Conservation (phyloP, 2,329 filamentous ascomycete species). For the Botrytis hyacinthi region DNA sequence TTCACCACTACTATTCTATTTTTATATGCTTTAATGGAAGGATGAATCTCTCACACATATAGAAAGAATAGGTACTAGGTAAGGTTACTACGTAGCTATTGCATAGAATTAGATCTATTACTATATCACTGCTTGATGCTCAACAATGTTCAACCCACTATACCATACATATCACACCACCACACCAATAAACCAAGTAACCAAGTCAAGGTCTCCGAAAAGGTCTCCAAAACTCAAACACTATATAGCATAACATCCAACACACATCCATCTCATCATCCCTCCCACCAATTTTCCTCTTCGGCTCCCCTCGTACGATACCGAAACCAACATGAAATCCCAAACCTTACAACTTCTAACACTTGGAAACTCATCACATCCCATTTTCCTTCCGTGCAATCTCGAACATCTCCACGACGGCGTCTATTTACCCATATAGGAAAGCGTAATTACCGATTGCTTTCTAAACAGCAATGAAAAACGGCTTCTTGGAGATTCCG, state of each 20-base stretch:
- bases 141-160: not conserved
- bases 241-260: not conserved
- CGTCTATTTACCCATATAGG: not conserved
- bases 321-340: not conserved
- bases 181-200: too few relatives aligned
- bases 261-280: not conserved
- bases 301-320: not conserved
- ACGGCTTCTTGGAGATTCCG: not conserved
- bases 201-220: not conserved
- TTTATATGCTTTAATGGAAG: not conserved
- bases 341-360: not conserved
- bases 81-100: too few relatives aligned
- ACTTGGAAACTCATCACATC: not conserved
- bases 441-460: not conserved
- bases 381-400: not conserved
- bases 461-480: not conserved
- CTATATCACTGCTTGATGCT: not conserved
- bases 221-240: not conserved
- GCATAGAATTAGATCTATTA: not conserved
- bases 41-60: not conserved
- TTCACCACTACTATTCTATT: not conserved
- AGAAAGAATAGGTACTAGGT: not conserved
- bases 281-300: not conserved
- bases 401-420: not conserved
- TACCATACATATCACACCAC: too few relatives aligned